Percentiles rank a stretch among this genome's conserved stretches.
Conservation (phyloP, 345 rosid genomes). For the Brassica carinata region DNA sequence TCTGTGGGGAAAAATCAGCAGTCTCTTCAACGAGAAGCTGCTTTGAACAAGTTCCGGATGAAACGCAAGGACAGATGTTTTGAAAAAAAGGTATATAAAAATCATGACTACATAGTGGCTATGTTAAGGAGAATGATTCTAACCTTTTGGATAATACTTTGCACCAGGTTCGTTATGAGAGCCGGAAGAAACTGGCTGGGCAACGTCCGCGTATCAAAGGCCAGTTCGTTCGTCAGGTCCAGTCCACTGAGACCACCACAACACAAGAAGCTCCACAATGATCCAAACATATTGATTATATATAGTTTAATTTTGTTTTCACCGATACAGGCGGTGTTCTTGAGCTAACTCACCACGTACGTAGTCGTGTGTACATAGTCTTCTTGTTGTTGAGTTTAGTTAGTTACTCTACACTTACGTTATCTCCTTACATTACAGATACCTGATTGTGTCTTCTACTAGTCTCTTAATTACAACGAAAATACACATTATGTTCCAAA, state of each 20-base stretch:
- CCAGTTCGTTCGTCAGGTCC: constrained; percentile 63
- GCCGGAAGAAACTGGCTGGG: constrained; percentile 70
- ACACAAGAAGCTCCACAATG: constrained; percentile 27
- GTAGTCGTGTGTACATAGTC: background rate
- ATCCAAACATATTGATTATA: constrained; percentile 13
- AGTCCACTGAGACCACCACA: constrained; percentile 17
- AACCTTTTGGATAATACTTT: constrained; percentile 1
- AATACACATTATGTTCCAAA: constrained; percentile 13
- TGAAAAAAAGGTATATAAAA: constrained; percentile 76
- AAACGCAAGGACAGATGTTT: constrained; percentile 96
- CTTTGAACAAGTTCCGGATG: constrained; percentile 79
- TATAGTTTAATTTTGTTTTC: constrained; percentile 9
- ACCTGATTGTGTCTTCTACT: background rate
- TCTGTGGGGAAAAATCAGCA: constrained; percentile 46
- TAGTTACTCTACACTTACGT: background rate
- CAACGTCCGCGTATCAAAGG: constrained; percentile 68
- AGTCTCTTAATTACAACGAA: constrained; percentile 12
- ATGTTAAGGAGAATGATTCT: background rate
- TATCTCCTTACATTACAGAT: background rate
- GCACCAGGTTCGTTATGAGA: constrained; percentile 72
- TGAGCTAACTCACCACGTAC: constrained; percentile 11
- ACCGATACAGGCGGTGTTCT: constrained; percentile 13
- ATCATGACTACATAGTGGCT: background rate
- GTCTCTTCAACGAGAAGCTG: constrained; percentile 84
- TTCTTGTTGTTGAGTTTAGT: constrained; percentile 22